phyloP scores from a whole-genome alignment of 1,284 basidiomycete genomes.

The Tylopilus orsonianus region DNA sequence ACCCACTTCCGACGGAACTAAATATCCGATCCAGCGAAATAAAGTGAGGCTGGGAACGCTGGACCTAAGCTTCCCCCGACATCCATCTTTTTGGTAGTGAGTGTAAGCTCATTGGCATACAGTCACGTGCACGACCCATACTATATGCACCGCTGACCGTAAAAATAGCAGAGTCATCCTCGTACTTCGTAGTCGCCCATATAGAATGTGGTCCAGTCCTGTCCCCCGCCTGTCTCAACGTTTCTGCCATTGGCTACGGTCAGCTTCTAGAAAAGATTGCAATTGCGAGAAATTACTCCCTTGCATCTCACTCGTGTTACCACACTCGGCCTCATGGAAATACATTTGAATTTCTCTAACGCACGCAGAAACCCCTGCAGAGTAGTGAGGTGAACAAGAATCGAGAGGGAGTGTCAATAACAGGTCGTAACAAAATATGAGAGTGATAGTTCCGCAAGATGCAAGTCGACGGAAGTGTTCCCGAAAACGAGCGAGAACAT shows the following conservation, averaged over 20 bases:
- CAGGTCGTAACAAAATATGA: conserved; percentile 24
- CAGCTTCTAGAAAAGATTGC: too few relatives aligned
- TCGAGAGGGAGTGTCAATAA: conserved; percentile 19
- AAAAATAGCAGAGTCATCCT: too few relatives aligned
- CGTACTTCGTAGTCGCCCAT: too few relatives aligned
- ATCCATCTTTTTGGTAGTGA: too few relatives aligned
- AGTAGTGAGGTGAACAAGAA: conserved; percentile 12
- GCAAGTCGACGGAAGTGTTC: conserved; percentile 12
- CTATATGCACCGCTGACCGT: too few relatives aligned
- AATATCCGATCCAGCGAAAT: not conserved
- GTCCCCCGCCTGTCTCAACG: too few relatives aligned
- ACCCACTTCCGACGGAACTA: not conserved
- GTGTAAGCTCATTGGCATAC: too few relatives aligned
- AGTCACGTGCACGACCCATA: too few relatives aligned
- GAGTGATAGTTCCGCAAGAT: conserved; percentile 8
- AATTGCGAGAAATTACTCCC: not conserved
- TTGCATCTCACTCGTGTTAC: conserved; percentile 5
- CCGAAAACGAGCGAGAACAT: conserved; percentile 30
- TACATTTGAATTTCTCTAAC: conserved; percentile 21
- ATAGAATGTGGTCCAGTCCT: too few relatives aligned
- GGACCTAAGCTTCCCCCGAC: not conserved
- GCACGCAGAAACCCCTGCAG: conserved; percentile 10
- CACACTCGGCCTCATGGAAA: conserved; percentile 16
- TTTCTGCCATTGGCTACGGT: too few relatives aligned
- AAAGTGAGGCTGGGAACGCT: not conserved